Percentiles rank a stretch among this genome's conserved stretches.
Evolutionary conservation across 768 basidiomycete genomes (phyloP).

Genomic region (Dioszegia hungarica): DNA sequence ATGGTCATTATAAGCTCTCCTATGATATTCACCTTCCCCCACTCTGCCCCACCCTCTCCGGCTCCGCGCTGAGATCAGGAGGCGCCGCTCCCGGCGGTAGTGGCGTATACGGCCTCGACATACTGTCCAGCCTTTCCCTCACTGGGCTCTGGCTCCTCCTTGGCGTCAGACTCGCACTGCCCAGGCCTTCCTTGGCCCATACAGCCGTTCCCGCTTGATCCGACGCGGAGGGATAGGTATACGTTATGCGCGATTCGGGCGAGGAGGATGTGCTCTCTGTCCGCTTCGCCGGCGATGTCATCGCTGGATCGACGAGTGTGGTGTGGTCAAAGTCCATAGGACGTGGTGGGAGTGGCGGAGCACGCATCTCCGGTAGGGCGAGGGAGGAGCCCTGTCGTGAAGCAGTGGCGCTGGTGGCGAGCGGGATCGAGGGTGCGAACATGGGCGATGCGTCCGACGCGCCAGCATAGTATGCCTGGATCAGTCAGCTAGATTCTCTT

Average conservation of each 20-base stretch:
- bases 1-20: no score
- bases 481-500: neutral
- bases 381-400: slow-evolving; percentile 7
- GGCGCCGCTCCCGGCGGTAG: slow-evolving; percentile 35
- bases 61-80: slow-evolving; percentile 20
- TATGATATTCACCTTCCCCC: no score
- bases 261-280: neutral
- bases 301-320: neutral
- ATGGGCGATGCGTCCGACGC: slow-evolving; percentile 5
- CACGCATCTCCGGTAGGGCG: slow-evolving; percentile 3
- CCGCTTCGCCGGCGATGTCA: neutral
- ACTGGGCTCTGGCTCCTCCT: neutral
- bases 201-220: slow-evolving; percentile 2
- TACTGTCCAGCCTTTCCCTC: neutral
- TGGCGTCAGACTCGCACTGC: slow-evolving; percentile 3
- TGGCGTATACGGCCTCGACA: slow-evolving; percentile 8
- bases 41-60: slow-evolving; percentile 23
- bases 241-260: neutral
- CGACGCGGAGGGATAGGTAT: neutral
- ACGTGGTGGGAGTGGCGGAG: slow-evolving; percentile 3
- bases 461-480: slow-evolving; percentile 5
- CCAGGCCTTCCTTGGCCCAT: slow-evolving; percentile 24
- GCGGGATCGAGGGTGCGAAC: slow-evolving; percentile 1
- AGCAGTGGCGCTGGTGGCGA: neutral
- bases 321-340: neutral